phyloP scores from a whole-genome alignment of 306 rosid species.

The Sicyos baderoa region DNA sequence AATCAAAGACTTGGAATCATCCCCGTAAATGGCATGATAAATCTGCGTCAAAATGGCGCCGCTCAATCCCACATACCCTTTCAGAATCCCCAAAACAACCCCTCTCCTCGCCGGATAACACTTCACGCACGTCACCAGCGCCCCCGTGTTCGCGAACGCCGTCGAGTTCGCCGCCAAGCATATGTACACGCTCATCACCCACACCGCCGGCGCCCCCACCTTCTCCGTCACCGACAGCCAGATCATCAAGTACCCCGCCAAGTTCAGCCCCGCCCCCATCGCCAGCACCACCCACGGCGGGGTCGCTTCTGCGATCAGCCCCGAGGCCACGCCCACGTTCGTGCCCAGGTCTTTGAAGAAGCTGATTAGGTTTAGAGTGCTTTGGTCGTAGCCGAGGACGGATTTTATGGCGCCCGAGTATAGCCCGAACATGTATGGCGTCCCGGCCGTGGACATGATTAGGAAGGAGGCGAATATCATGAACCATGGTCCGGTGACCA shows the following conservation, averaged over 20 bases:
- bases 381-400: constrained; percentile 64
- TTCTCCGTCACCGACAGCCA: constrained; percentile 40
- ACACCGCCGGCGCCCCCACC: constrained; percentile 33
- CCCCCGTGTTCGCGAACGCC: constrained; percentile 48
- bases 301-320: constrained; percentile 65
- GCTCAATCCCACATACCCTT: constrained; percentile 54
- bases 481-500: constrained; percentile 68
- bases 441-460: constrained; percentile 69
- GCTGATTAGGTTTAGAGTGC: constrained; percentile 63
- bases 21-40: constrained; percentile 34
- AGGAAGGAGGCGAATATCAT: constrained; percentile 59
- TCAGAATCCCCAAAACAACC: constrained; percentile 37
- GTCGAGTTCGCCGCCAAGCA: constrained; percentile 47
- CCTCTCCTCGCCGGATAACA: constrained; percentile 50
- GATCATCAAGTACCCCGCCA: constrained; percentile 51
- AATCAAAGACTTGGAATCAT: constrained; percentile 33
- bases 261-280: constrained; percentile 39
- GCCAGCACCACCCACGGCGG: constrained; percentile 63
- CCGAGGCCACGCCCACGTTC: constrained; percentile 59
- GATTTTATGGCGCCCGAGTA: constrained; percentile 57
- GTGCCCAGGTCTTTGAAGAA: constrained; percentile 84
- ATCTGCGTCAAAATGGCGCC: constrained; percentile 52
- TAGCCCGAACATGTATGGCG: constrained; percentile 68
- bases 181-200: constrained; percentile 47
- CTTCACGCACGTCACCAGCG: constrained; percentile 49